phyloP scores from a whole-genome alignment of 1,139 yeast genomes.

The Yamadazyma spencermartinsiae region DNA sequence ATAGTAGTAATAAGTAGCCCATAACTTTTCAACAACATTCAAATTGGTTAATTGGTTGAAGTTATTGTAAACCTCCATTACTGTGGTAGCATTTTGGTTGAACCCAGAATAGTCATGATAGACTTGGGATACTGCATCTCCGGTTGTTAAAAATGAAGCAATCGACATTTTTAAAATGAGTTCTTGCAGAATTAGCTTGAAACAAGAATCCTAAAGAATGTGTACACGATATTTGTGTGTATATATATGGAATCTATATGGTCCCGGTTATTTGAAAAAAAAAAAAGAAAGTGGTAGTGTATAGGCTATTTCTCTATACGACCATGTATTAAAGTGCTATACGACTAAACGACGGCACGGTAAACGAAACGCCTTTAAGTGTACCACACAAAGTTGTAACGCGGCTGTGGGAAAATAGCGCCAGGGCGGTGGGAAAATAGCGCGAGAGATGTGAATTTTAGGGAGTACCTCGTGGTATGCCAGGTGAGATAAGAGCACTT shows the following conservation, averaged over 20 bases:
- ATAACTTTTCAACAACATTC: slow-evolving; percentile 33
- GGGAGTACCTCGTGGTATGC: too few species aligned
- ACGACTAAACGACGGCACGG: slow-evolving; percentile 3
- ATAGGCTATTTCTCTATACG: not conserved
- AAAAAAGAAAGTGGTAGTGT: slow-evolving; percentile 1
- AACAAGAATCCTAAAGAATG: too few species aligned
- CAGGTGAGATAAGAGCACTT: too few species aligned
- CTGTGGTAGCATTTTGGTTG: slow-evolving; percentile 35
- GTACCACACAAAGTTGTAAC: too few species aligned
- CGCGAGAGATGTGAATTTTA: too few species aligned
- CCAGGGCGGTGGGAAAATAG: not conserved
- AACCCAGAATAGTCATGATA: slow-evolving; percentile 44
- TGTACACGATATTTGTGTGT: not conserved
- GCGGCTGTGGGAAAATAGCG: not conserved
- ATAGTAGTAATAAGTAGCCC: slow-evolving; percentile 47
- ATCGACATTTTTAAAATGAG: not conserved
- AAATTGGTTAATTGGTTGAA: slow-evolving; percentile 32
- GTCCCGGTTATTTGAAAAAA: not conserved
- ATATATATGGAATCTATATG: not conserved
- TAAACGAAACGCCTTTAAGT: not conserved
- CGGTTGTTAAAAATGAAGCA: slow-evolving; percentile 1
- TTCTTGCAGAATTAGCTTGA: too few species aligned
- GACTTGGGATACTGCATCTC: slow-evolving; percentile 24
- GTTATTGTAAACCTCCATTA: slow-evolving; percentile 36
- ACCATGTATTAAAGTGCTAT: not conserved